Conservation (phyloP, 2,329 filamentous ascomycete species). For the Microsporum audouinii region DNA sequence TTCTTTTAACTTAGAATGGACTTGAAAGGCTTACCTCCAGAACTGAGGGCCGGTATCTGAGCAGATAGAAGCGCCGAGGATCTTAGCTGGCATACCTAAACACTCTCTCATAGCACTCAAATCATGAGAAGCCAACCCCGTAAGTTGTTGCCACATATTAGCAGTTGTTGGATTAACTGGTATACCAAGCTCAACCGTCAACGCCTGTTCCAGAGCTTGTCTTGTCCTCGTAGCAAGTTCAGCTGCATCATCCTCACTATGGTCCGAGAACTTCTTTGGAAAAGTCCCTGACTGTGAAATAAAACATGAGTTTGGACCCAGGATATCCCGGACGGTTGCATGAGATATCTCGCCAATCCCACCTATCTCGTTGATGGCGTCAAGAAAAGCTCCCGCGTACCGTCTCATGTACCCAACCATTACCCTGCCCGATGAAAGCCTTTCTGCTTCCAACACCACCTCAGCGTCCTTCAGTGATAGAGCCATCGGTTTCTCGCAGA, state of each 20-base stretch:
- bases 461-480: slow-evolving; percentile 36
- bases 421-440: slow-evolving; percentile 34
- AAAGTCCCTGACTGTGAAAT: slow-evolving; percentile 25
- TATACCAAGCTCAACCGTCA: slow-evolving; percentile 25
- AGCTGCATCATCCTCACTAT: slow-evolving; percentile 18
- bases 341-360: slow-evolving; percentile 42
- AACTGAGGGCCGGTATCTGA: slow-evolving; percentile 22
- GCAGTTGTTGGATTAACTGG: slow-evolving; percentile 18
- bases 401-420: slow-evolving; percentile 52
- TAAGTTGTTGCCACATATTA: slow-evolving; percentile 32
- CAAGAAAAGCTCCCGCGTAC: slow-evolving; percentile 43
- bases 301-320: slow-evolving; percentile 40
- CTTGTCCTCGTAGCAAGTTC: slow-evolving; percentile 16
- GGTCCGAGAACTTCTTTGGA: slow-evolving; percentile 34
- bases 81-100: slow-evolving; percentile 38
- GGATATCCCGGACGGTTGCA: slow-evolving; percentile 40
- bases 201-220: slow-evolving; percentile 23
- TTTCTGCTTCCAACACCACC: slow-evolving; percentile 40
- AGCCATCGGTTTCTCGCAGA: slow-evolving; percentile 49
- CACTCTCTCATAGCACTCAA: slow-evolving; percentile 44
- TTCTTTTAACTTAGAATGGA: background rate
- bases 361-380: slow-evolving; percentile 43
- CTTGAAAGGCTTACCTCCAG: slow-evolving; percentile 18
- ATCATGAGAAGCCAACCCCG: slow-evolving; percentile 43
- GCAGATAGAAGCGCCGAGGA: slow-evolving; percentile 30